Evolutionary conservation across 805 yeast genomes (phyloP).

Genomic region (Schizosaccharomyces octosporus): DNA sequence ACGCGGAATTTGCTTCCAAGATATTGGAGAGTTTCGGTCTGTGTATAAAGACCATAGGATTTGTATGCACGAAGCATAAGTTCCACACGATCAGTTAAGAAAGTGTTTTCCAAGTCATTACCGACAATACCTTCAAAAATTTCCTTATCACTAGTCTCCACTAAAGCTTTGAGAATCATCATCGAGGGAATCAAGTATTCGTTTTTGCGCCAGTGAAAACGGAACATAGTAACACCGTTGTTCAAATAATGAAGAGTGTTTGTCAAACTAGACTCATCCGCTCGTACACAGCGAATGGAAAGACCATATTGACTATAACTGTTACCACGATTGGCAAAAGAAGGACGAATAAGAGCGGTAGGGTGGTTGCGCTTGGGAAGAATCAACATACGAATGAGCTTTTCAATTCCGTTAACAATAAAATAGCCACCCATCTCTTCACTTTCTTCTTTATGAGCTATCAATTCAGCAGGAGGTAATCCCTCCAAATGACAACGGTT

Average conservation of each 20-base stretch:
- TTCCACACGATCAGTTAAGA: slow-evolving; percentile 94
- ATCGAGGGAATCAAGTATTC: slow-evolving; percentile 83
- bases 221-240: slow-evolving; percentile 88
- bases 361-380: slow-evolving; percentile 96
- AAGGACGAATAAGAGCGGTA: slow-evolving; percentile 89
- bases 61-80: slow-evolving; percentile 72
- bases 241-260: slow-evolving; percentile 86
- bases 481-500: slow-evolving; percentile 80
- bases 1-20: slow-evolving; percentile 90
- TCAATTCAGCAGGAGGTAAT: slow-evolving; percentile 60
- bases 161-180: slow-evolving; percentile 73
- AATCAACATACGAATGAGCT: slow-evolving; percentile 85
- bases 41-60: slow-evolving; percentile 49
- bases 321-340: slow-evolving; percentile 83
- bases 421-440: slow-evolving; percentile 96
- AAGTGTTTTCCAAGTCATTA: slow-evolving; percentile 61
- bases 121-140: slow-evolving; percentile 93
- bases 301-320: slow-evolving; percentile 74
- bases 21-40: slow-evolving; percentile 75
- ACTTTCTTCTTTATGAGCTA: slow-evolving; percentile 58
- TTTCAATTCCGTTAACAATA: slow-evolving; percentile 88
- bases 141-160: slow-evolving; percentile 80
- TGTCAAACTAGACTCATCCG: slow-evolving; percentile 93
- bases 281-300: slow-evolving; percentile 80
- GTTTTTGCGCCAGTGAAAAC: slow-evolving; percentile 92